Evolutionary conservation across 1,284 basidiomycete genomes (phyloP).

Genomic region (Fomes fomentarius): DNA sequence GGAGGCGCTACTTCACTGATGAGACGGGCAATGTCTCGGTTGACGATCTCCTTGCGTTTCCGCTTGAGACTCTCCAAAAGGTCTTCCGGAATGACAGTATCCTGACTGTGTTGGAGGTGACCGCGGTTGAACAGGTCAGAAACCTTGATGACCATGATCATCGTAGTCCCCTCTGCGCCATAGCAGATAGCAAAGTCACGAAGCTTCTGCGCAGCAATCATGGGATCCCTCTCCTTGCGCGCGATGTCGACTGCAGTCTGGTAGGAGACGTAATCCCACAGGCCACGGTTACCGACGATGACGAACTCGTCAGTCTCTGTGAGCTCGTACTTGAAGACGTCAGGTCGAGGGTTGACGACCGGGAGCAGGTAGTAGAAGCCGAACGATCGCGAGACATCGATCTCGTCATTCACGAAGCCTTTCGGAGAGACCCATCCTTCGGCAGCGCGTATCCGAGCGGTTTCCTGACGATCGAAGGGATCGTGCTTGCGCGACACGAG

Average conservation of each 20-base stretch:
- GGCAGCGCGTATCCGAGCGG: slow-evolving; percentile 83
- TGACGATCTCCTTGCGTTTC: slow-evolving; percentile 51
- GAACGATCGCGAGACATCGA: slow-evolving; percentile 91
- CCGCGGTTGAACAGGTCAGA: slow-evolving; percentile 75
- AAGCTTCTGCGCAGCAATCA: slow-evolving; percentile 97
- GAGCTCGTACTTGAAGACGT: slow-evolving; percentile 73
- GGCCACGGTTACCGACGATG: slow-evolving; percentile 90
- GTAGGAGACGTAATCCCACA: slow-evolving; percentile 96
- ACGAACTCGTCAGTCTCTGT: slow-evolving; percentile 94
- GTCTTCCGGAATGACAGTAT: slow-evolving; percentile 48
- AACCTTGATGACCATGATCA: slow-evolving; percentile 97
- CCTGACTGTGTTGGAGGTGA: slow-evolving; percentile 47
- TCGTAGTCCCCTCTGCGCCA: slow-evolving; percentile 91
- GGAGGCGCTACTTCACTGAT: slow-evolving; percentile 89
- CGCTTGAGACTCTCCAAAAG: slow-evolving; percentile 36
- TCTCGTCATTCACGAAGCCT: slow-evolving; percentile 91
- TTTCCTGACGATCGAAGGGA: slow-evolving; percentile 89
- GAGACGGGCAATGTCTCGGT: slow-evolving; percentile 61
- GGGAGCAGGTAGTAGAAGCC: slow-evolving; percentile 94
- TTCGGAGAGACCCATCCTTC: slow-evolving; percentile 98
- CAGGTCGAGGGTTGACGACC: slow-evolving; percentile 89
- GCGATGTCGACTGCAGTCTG: slow-evolving; percentile 98
- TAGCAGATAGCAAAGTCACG: slow-evolving; percentile 97
- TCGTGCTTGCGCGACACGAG: slow-evolving; percentile 86
- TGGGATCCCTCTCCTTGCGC: slow-evolving; percentile 86